A percentile compares a stretch with the other conserved stretches of the same genome.
Evolutionary conservation across 441 rosid genomes (phyloP).

Genomic region (Sinapis alba): DNA sequence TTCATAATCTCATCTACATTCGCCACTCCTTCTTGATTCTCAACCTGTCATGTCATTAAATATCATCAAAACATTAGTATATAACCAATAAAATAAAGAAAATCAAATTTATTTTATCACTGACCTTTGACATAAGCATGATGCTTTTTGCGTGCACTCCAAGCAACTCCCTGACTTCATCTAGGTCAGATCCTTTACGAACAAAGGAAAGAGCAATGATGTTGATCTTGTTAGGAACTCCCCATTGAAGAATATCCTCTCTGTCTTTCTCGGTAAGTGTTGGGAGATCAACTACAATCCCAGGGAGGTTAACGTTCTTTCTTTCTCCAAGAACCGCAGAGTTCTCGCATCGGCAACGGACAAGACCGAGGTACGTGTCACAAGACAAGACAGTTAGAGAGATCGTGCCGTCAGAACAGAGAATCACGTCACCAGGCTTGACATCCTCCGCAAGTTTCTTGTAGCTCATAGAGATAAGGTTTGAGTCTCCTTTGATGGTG

Average conservation of each 20-base stretch:
- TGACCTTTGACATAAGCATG: conserved; percentile 54
- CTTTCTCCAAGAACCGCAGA: conserved; percentile 68
- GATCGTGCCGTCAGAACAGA: conserved; percentile 70
- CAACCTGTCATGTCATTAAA: conserved; percentile 55
- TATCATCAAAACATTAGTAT: not conserved
- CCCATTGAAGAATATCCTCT: not conserved
- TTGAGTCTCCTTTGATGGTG: conserved; percentile 56
- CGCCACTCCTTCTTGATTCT: conserved; percentile 66
- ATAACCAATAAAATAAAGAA: not conserved
- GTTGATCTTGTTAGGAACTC: not conserved
- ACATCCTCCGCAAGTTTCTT: conserved; percentile 61
- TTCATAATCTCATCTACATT: conserved; percentile 57
- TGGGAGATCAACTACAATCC: conserved; percentile 45
- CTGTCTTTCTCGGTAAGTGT: not conserved
- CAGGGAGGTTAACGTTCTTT: conserved; percentile 75
- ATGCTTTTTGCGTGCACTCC: conserved; percentile 24
- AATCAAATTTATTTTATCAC: not conserved
- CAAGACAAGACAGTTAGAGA: conserved; percentile 52
- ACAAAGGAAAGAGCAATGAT: not conserved
- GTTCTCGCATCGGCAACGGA: conserved; percentile 61
- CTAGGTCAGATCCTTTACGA: conserved; percentile 36
- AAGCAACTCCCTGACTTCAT: conserved; percentile 24
- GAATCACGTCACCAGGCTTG: conserved; percentile 52
- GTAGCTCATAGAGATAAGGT: conserved; percentile 62
- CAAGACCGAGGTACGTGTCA: conserved; percentile 49